Conservation (phyloP, 208 protist species). For the Acanthamoeba quina region DNA sequence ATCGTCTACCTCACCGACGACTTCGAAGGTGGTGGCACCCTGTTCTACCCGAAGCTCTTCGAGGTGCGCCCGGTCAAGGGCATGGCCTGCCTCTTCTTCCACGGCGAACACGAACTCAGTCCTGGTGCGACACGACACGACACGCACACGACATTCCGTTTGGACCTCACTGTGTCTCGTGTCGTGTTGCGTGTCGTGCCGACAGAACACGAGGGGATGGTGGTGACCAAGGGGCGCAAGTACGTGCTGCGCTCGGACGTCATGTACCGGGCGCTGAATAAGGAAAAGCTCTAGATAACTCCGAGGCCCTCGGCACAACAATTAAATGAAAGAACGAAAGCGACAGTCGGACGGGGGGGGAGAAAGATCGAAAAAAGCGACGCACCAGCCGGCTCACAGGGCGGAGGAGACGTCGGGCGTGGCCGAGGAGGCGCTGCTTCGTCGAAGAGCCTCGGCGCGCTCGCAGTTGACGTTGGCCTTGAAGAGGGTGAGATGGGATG, state of each 20-base stretch:
- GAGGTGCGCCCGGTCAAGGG: conserved; percentile 48
- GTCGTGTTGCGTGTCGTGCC: too few relatives aligned
- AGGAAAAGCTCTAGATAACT: too few relatives aligned
- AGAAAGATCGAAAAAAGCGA: too few relatives aligned
- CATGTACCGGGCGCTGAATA: conserved; percentile 22
- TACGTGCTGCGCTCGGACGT: conserved; percentile 71
- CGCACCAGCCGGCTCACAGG: not conserved
- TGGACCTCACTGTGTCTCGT: too few relatives aligned
- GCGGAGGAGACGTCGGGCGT: not conserved
- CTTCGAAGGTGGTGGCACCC: conserved; percentile 61
- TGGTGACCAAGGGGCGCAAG: conserved; percentile 51
- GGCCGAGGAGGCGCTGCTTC: too few relatives aligned
- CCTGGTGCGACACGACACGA: not conserved
- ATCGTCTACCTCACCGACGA: conserved; percentile 73
- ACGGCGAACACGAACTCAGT: not conserved
- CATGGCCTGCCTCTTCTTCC: conserved; percentile 51
- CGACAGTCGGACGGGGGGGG: not conserved
- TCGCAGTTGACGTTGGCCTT: conserved; percentile 47
- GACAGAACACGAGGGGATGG: conserved; percentile 67
- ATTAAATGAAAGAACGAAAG: too few relatives aligned
- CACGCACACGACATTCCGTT: too few relatives aligned
- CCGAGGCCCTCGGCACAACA: too few relatives aligned
- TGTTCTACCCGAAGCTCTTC: conserved; percentile 9
- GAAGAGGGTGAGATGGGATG: not conserved
- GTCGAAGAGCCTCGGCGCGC: not conserved